These are phyloP conservation scores for Solanum pinnatisectum DNA, from an alignment of 257 asterid genomes.

Conservation along the genomic window DNA sequence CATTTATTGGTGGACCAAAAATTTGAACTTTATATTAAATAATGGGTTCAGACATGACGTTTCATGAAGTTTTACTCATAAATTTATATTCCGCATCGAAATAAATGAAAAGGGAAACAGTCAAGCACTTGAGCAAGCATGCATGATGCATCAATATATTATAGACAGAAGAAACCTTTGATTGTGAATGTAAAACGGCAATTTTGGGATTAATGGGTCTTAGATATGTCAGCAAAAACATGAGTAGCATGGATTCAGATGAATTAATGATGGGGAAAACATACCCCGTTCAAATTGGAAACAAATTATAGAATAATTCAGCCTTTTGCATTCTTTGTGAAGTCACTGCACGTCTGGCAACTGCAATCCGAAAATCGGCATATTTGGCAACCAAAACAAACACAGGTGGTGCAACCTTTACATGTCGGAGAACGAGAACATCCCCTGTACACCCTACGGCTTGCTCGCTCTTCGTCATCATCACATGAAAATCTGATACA, in stretches of 20 bases:
- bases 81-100: background rate
- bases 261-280: background rate
- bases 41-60: background rate
- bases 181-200: background rate
- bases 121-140: background rate
- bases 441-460: slow-evolving; percentile 44
- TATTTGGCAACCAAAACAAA: slow-evolving; percentile 43
- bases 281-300: background rate
- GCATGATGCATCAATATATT: background rate
- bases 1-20: background rate
- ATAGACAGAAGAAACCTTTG: background rate
- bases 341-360: slow-evolving; percentile 51
- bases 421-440: slow-evolving; percentile 40
- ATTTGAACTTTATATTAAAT: background rate
- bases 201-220: background rate
- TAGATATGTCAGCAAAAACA: background rate
- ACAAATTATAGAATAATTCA: background rate
- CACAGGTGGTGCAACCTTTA: slow-evolving; percentile 51
- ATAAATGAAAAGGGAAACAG: background rate
- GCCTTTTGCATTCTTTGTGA: slow-evolving; percentile 32
- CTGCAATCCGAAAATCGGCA: slow-evolving; percentile 42
- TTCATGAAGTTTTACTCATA: background rate
- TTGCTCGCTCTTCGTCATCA: slow-evolving; percentile 48
- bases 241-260: background rate
- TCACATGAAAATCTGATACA: slow-evolving; percentile 33